Base-by-base conservation (phyloP, 371 early-diverging fungal species). In the Mortierella sp. region DNA sequence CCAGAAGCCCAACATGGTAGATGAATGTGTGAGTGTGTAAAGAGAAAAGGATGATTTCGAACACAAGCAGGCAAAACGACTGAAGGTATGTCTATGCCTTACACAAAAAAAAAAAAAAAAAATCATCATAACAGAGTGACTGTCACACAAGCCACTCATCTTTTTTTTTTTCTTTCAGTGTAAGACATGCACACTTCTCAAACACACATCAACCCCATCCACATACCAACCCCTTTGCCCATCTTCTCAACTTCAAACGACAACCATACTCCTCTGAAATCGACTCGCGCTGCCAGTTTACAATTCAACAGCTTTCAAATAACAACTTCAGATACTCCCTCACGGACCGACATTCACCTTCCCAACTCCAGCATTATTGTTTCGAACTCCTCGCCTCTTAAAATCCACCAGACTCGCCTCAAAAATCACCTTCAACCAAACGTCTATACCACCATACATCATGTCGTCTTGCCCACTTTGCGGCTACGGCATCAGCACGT, bases 1-100 rank as follows among this genome's bases (percentile, higher is more conserved):
- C 86, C 86, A 85, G 82, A 82, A 85, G 70, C 86, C 82, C 71
- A 85, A 80, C 82, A 85, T 85, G 74, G 43, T 81, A 81, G 48
- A 75, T 77, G 44, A 41, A 41, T 27, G 65, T n/a, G 60, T 38
- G 35, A 49, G 55, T 74, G 48, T 74, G 68, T 51, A 70, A 8
- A 70, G 60, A 35, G 43, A 63, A 58, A 71, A 63, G 24, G 68
- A 56, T 38, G 75, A 35, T 12, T 12, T 56, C 56, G 46, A 70
- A 75, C 21, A 41, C 63, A 58, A 24, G 35, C 5, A 27, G 2
- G 32, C 43, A 8, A 55, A 38, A 24, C 29, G 7, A 21, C 46
- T 58, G 32, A 27, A 58, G 60, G 32, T 35, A 24, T 46, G 29
- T 55, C 21, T 38, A n/a, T 78, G 35, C 27, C 7, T 71, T 43